Evolutionary conservation across 768 basidiomycete genomes (phyloP).

Genomic region (Tylopilus intermedius): DNA sequence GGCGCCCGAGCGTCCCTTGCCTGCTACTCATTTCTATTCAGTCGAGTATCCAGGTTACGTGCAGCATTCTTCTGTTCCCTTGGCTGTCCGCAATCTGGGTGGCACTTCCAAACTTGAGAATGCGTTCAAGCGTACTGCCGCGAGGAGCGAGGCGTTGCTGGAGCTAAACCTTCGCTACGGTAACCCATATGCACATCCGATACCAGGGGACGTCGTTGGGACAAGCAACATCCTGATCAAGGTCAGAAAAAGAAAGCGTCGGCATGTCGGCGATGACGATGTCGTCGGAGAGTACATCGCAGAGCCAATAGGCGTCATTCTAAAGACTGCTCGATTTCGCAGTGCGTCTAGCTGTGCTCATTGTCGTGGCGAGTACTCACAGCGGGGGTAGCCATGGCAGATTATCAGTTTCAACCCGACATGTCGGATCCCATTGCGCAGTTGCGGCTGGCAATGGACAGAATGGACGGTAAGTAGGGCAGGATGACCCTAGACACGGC

Average conservation of each 20-base stretch:
- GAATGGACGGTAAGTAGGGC: conserved; percentile 69
- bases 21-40: conserved; percentile 63
- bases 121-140: conserved; percentile 67
- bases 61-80: conserved; percentile 49
- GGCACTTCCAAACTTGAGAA: conserved; percentile 66
- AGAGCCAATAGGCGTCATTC: conserved; percentile 67
- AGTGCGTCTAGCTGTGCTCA: conserved; percentile 47
- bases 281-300: conserved; percentile 66
- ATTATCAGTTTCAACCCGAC: conserved; percentile 84
- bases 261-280: conserved; percentile 26
- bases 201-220: conserved; percentile 72
- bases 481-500: not conserved
- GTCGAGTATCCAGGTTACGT: conserved; percentile 93
- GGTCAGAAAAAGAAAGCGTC: conserved; percentile 69
- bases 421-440: conserved; percentile 63
- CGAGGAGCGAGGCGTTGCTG: conserved; percentile 59
- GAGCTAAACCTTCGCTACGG: conserved; percentile 73
- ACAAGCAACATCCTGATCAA: conserved; percentile 83
- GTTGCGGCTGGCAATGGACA: conserved; percentile 68
- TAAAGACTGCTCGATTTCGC: conserved; percentile 84
- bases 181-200: conserved; percentile 77
- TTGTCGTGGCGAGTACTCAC: not conserved
- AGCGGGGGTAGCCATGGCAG: conserved; percentile 73
- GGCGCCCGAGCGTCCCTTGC: conserved; percentile 43
- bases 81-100: conserved; percentile 62